Evolutionary conservation across 495 filamentous ascomycete genomes (phyloP).

Genomic region (Neurospora terricola): DNA sequence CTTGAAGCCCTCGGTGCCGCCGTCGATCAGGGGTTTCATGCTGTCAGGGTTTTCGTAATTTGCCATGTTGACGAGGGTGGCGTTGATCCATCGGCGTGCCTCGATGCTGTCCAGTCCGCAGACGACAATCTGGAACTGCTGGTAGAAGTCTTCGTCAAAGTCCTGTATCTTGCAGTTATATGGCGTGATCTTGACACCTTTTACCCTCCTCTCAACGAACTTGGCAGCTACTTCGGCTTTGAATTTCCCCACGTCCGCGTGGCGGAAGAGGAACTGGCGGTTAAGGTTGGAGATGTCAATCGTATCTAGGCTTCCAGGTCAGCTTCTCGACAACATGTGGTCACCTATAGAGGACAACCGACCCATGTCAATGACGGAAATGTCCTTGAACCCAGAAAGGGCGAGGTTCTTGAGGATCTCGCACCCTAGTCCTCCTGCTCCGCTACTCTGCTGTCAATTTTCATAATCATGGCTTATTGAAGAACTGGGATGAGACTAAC

Average conservation of each 20-base stretch:
- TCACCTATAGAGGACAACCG: neutral
- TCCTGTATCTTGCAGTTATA: slow-evolving; percentile 95
- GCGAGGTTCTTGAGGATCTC: slow-evolving; percentile 97
- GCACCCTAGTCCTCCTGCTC: slow-evolving; percentile 90
- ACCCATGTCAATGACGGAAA: slow-evolving; percentile 96
- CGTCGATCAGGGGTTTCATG: slow-evolving; percentile 88
- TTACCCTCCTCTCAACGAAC: slow-evolving; percentile 82
- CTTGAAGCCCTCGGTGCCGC: slow-evolving; percentile 98
- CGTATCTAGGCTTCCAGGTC: slow-evolving; percentile 44
- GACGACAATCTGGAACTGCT: slow-evolving; percentile 88
- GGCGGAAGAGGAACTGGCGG: slow-evolving; percentile 92
- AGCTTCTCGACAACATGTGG: neutral
- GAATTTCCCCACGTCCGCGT: slow-evolving; percentile 81
- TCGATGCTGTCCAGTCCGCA: slow-evolving; percentile 98
- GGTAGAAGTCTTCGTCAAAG: slow-evolving; percentile 94
- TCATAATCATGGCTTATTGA: neutral
- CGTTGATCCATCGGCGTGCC: slow-evolving; percentile 96
- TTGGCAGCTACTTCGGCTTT: slow-evolving; percentile 90
- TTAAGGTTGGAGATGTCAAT: slow-evolving; percentile 99
- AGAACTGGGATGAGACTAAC: slow-evolving; percentile 10
- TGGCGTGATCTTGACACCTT: slow-evolving; percentile 84
- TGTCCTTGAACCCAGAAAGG: slow-evolving; percentile 88
- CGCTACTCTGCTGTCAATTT: slow-evolving; percentile 41
- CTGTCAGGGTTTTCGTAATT: slow-evolving; percentile 61
- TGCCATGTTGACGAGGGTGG: slow-evolving; percentile 82